Evolutionary conservation across 2,329 filamentous ascomycete species (phyloP), one percentile per base, ranked within the genome.

Genomic region (Colletotrichum noveboracense): DNA sequence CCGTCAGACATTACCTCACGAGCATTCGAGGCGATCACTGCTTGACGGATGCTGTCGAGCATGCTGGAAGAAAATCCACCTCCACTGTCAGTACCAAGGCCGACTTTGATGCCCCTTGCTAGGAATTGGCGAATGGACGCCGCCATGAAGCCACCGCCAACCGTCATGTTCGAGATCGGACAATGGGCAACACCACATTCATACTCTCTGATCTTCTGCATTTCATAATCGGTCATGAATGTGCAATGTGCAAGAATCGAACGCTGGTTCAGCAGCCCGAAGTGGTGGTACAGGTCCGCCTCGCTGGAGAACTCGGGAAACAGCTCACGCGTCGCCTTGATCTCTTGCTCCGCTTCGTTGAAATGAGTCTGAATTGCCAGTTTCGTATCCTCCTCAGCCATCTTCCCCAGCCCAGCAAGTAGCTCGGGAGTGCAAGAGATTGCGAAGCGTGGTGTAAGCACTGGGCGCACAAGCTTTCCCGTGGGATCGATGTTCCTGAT

Each of bases 231-330:
- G 7, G 85, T 87, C 83, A 93, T 89, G 79, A 91, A 88, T 71
- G 91, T 93, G 83, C 92, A 93, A 80, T 94, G 93, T 0, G 93
- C 93, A 1, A 94, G 87, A 71, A 94, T 93, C 1, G 90, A 88
- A 10, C 89, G 87, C 5, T 83, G 76, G 2, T 84, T 88, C 7
- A 94, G 84, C 6, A 94, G 82, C 0, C 87, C 87, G 74, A 88
- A 92, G 77, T 86, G 81, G 12, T 86, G 83, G 79, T 94, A 94
- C 5, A 94, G 83, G 69, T 93, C 91, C 0, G 87, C 90, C 80
- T 94, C 92, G 70, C 86, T 91, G 8, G 75, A 69, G 66, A 91
- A 91, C 1, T 86, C 81, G 0, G 91, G 91, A 78, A 93, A 93
- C 4, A 94, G 82, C 1, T 85, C 81, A 9, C 81, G 82, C 0